phyloP scores from a whole-genome alignment of 495 filamentous ascomycete species.

The Penicillium manginii region DNA sequence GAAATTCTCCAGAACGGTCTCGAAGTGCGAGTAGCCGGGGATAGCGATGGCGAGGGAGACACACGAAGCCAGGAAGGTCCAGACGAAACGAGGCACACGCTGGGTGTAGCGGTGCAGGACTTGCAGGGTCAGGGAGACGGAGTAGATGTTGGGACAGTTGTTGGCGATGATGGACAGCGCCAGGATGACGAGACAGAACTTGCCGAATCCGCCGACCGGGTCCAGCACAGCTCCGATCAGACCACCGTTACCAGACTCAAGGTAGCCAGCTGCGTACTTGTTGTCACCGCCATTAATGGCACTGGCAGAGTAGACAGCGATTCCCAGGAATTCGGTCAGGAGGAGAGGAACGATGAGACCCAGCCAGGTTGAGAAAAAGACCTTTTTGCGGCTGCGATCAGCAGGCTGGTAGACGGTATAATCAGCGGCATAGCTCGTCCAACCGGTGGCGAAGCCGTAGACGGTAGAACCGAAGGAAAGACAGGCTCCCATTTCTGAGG shows the following conservation, averaged over 20 bases:
- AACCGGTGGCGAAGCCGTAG: slow-evolving; percentile 80
- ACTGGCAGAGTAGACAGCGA: slow-evolving; percentile 71
- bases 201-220: slow-evolving; percentile 72
- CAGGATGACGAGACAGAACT: slow-evolving; percentile 82
- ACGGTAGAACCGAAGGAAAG: slow-evolving; percentile 76
- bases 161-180: slow-evolving; percentile 80
- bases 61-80: slow-evolving; percentile 68
- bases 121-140: slow-evolving; percentile 75
- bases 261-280: slow-evolving; percentile 65
- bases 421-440: slow-evolving; percentile 79
- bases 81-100: slow-evolving; percentile 76
- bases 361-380: slow-evolving; percentile 71
- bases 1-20: slow-evolving; percentile 73
- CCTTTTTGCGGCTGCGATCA: slow-evolving; percentile 55
- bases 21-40: slow-evolving; percentile 76
- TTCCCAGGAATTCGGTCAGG: slow-evolving; percentile 80
- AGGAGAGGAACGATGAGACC: slow-evolving; percentile 74
- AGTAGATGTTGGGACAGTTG: slow-evolving; percentile 91
- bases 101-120: slow-evolving; percentile 66
- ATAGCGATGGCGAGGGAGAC: slow-evolving; percentile 78
- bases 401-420: slow-evolving; percentile 83
- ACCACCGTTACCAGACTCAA: slow-evolving; percentile 66
- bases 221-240: slow-evolving; percentile 70
- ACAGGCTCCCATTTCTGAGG: slow-evolving; percentile 62
- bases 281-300: slow-evolving; percentile 48